Conservation (phyloP, 169 alveolate genomes). For the Plasmodium billcollinsi region DNA sequence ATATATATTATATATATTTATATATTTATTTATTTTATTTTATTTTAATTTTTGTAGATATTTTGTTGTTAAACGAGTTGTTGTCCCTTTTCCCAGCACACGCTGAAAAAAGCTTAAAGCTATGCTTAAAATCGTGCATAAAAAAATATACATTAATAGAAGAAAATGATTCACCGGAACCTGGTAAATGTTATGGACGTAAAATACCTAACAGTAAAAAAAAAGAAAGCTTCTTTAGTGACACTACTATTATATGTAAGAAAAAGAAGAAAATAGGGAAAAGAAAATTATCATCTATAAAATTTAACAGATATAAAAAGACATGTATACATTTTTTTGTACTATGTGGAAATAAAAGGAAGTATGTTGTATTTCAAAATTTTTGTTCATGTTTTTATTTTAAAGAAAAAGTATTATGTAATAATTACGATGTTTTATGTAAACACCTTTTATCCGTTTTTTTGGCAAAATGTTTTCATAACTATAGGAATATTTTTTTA, state of each 20-base stretch:
- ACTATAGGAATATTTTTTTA: slow-evolving; percentile 45
- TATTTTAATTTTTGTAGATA: slow-evolving; percentile 52
- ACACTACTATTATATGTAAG: slow-evolving; percentile 24
- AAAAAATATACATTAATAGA: slow-evolving; percentile 50
- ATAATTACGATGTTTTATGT: slow-evolving; percentile 46
- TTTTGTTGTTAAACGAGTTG: slow-evolving; percentile 56
- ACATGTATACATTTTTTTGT: slow-evolving; percentile 56
- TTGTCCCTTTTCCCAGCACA: slow-evolving; percentile 65
- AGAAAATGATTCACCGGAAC: neutral
- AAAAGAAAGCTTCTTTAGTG: slow-evolving; percentile 53
- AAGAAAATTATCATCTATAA: neutral
- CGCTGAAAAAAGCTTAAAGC: slow-evolving; percentile 70
- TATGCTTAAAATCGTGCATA: slow-evolving; percentile 55
- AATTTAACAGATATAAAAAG: slow-evolving; percentile 20
- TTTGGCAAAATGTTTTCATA: slow-evolving; percentile 55
- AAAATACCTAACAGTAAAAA: slow-evolving; percentile 1
- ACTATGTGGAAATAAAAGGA: slow-evolving; percentile 55
- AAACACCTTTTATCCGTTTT: slow-evolving; percentile 59
- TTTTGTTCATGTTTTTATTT: slow-evolving; percentile 73
- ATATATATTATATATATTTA: slow-evolving; percentile 1
- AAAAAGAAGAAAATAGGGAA: slow-evolving; percentile 6
- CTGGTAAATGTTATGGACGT: neutral
- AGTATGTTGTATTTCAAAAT: slow-evolving; percentile 50
- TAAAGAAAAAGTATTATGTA: slow-evolving; percentile 72
- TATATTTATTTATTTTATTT: slow-evolving; percentile 2